These are phyloP conservation scores for Podospora didyma DNA, from an alignment of 495 filamentous ascomycete species.

Conservation along the genomic window DNA sequence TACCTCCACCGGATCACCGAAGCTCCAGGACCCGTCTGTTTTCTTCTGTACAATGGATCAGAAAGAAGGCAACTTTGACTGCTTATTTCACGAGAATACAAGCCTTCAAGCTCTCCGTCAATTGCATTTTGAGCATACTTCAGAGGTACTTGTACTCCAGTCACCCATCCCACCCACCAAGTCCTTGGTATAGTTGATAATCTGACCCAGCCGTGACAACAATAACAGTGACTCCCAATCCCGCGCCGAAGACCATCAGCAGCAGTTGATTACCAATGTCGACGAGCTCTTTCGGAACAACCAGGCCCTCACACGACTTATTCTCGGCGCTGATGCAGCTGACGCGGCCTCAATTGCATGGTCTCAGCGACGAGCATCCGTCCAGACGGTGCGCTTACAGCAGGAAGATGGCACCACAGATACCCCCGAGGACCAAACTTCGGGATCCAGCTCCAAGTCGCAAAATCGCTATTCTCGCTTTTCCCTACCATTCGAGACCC, in stretches of 20 bases:
- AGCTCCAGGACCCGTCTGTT: background rate
- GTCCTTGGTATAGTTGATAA: too few relatives aligned
- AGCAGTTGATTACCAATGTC: slow-evolving; percentile 9
- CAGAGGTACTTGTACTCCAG: slow-evolving; percentile 16
- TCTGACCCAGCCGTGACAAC: too few relatives aligned
- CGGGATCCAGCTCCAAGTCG: background rate
- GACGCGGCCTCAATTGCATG: slow-evolving; percentile 5
- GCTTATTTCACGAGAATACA: slow-evolving; percentile 10
- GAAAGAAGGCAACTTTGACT: slow-evolving; percentile 11
- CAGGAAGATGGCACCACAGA: too few relatives aligned
- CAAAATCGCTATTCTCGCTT: too few relatives aligned
- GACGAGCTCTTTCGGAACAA: slow-evolving; percentile 7
- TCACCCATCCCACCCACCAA: too few relatives aligned
- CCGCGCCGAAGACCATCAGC: slow-evolving; percentile 6
- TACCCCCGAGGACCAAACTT: too few relatives aligned
- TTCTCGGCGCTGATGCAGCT: slow-evolving; percentile 13
- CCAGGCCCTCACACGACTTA: slow-evolving; percentile 11
- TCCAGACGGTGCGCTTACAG: too few relatives aligned
- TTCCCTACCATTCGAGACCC: slow-evolving; percentile 20
- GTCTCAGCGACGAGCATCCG: background rate
- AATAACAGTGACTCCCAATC: slow-evolving; percentile 7
- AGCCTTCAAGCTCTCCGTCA: slow-evolving; percentile 18
- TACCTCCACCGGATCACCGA: slow-evolving; percentile 4
- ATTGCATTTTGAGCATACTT: slow-evolving; percentile 13
- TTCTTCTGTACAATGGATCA: slow-evolving; percentile 17